These are phyloP conservation scores for Juncus inflexus DNA, from an alignment of 176 grass and related monocot genomes.

Conservation along the genomic window DNA sequence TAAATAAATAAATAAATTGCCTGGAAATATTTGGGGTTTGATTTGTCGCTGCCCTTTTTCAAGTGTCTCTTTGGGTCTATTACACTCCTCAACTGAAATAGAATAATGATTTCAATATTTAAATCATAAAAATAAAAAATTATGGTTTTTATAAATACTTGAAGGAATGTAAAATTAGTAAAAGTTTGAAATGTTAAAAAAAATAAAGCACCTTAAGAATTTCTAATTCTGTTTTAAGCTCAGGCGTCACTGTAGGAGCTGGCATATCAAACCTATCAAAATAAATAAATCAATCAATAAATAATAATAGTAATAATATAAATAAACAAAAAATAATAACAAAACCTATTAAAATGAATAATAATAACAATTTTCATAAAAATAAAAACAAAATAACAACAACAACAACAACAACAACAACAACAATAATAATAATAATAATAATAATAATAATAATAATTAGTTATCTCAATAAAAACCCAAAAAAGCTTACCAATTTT, in stretches of 20 bases:
- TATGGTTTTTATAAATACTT: background rate
- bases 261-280: slow-evolving; percentile 90
- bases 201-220: slow-evolving; percentile 61
- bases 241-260: slow-evolving; percentile 68
- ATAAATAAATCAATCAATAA: background rate
- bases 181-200: background rate
- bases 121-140: background rate
- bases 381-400: background rate
- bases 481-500: slow-evolving; percentile 50
- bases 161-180: slow-evolving; percentile 9
- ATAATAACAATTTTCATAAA: too few species aligned
- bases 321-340: slow-evolving; percentile 15
- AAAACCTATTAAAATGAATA: too few species aligned
- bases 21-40: slow-evolving; percentile 93
- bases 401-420: background rate
- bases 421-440: background rate
- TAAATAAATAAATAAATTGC: slow-evolving; percentile 26
- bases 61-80: slow-evolving; percentile 96
- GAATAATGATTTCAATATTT: background rate
- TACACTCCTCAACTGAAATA: slow-evolving; percentile 67
- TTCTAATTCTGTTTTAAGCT: slow-evolving; percentile 87
- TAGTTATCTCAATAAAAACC: too few species aligned
- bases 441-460: too few species aligned
- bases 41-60: slow-evolving; percentile 59
- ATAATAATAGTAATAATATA: background rate